A percentile compares a stretch with the other conserved stretches of the same genome.
Evolutionary conservation across 2,329 filamentous ascomycete genomes (phyloP).

Genomic region (Diaporthe sp.): DNA sequence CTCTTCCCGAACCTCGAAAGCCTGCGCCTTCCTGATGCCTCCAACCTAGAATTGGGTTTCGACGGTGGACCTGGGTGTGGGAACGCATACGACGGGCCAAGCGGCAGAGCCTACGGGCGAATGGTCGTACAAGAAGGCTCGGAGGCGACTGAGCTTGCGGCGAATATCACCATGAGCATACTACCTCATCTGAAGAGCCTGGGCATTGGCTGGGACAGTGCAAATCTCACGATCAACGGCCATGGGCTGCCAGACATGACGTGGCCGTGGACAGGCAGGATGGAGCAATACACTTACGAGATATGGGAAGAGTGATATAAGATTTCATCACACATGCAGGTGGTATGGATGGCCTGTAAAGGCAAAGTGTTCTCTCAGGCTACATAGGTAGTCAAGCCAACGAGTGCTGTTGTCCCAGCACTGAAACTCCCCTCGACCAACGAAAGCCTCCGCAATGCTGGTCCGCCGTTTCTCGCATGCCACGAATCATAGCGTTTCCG

Average conservation of each 20-base stretch:
- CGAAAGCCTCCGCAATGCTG: constrained; percentile 75
- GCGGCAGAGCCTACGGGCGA: neutral
- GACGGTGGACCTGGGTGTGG: neutral
- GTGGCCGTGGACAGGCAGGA: constrained; percentile 14
- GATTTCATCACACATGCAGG: neutral
- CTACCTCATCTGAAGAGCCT: constrained; percentile 1
- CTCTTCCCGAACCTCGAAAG: neutral
- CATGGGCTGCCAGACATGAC: neutral
- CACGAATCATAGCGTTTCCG: constrained; percentile 72
- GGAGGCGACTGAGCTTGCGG: neutral
- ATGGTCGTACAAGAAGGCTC: neutral
- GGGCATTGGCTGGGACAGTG: neutral
- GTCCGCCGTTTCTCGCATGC: constrained; percentile 76
- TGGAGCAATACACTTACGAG: neutral
- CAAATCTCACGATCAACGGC: neutral
- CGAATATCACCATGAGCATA: neutral
- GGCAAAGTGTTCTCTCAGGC: too few relatives aligned
- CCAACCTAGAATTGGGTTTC: neutral
- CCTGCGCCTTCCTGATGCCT: neutral
- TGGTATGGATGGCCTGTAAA: too few relatives aligned
- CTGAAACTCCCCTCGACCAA: constrained; percentile 46
- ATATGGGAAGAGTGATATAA: neutral
- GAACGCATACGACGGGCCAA: neutral
- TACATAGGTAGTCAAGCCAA: too few relatives aligned
- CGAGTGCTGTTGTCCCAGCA: constrained; percentile 45